Conservation (phyloP, 345 rosid species). For the Pelargonium nanum region DNA sequence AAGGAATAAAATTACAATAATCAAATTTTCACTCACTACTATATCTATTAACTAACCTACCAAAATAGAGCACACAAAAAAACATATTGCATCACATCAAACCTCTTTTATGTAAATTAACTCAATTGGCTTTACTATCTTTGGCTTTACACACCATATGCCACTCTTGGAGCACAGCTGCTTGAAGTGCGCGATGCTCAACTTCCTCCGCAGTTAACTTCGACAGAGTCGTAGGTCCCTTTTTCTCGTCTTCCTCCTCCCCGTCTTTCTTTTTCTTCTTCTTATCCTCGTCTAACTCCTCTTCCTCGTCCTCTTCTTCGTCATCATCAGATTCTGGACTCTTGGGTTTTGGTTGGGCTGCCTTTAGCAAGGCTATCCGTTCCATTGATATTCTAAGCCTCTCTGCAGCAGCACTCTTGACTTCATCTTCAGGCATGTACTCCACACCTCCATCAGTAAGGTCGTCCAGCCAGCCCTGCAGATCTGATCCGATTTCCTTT, state of each 20-base stretch:
- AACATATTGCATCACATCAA: neutral
- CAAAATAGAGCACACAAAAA: constrained; percentile 14
- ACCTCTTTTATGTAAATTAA: neutral
- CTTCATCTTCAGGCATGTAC: constrained; percentile 96
- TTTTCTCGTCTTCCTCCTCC: constrained; percentile 34
- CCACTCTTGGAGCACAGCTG: constrained; percentile 95
- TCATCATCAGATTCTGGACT: constrained; percentile 41
- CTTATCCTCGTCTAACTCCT: constrained; percentile 12
- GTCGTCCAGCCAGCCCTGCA: constrained; percentile 94
- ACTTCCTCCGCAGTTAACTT: constrained; percentile 91
- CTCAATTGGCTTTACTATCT: constrained; percentile 37
- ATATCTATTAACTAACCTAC: constrained; percentile 9
- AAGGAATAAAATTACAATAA: neutral
- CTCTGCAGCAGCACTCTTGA: constrained; percentile 79
- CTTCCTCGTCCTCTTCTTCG: constrained; percentile 28
- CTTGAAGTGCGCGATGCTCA: constrained; percentile 92
- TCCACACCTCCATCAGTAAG: constrained; percentile 88
- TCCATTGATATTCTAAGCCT: constrained; percentile 90
- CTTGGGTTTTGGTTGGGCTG: constrained; percentile 66
- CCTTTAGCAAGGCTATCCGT: constrained; percentile 81
- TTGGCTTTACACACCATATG: constrained; percentile 77
- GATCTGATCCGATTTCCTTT: constrained; percentile 84
- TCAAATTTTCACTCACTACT: too few species aligned
- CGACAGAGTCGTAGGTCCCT: constrained; percentile 61
- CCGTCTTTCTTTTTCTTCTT: constrained; percentile 27